phyloP scores from a whole-genome alignment of 495 filamentous ascomycete genomes.

The Staphylotrichum longicolle region DNA sequence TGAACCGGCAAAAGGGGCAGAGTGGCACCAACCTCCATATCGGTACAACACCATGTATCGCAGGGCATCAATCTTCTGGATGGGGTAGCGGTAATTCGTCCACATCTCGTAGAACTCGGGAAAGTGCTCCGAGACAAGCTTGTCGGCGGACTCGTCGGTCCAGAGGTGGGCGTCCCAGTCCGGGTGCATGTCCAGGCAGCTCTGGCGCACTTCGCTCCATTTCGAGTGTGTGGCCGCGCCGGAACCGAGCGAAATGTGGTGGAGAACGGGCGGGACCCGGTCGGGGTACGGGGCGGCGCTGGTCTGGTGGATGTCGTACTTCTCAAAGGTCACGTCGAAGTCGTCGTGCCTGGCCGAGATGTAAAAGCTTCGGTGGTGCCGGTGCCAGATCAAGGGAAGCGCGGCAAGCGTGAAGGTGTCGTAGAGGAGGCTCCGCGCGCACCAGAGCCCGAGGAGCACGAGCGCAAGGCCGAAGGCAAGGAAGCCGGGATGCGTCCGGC shows the following conservation, averaged over 20 bases:
- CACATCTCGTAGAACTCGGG: conserved; percentile 33
- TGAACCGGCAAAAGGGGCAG: not conserved
- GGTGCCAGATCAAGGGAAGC: conserved; percentile 34
- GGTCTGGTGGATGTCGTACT: conserved; percentile 34
- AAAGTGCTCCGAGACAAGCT: conserved; percentile 33
- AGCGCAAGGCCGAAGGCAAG: conserved; percentile 13
- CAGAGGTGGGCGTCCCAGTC: conserved; percentile 39
- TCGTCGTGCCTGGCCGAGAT: conserved; percentile 32
- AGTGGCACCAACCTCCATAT: conserved; percentile 31
- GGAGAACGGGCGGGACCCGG: conserved; percentile 38
- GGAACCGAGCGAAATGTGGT: conserved; percentile 40
- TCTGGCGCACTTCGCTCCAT: conserved; percentile 37
- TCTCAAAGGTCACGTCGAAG: conserved; percentile 44
- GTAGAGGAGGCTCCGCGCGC: conserved; percentile 25
- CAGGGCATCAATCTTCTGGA: conserved; percentile 39
- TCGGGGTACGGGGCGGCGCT: conserved; percentile 34
- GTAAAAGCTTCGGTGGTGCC: conserved; percentile 27
- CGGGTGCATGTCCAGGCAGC: conserved; percentile 38
- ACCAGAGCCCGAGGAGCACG: conserved; percentile 18
- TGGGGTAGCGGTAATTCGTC: conserved; percentile 34
- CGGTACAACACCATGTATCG: conserved; percentile 41
- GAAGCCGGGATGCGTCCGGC: conserved; percentile 16
- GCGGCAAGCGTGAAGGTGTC: conserved; percentile 32
- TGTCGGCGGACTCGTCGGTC: conserved; percentile 37
- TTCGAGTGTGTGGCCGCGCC: conserved; percentile 24